These are phyloP conservation scores for Kodamaea restingae DNA, from an alignment of 805 yeast species.

Conservation along the genomic window DNA sequence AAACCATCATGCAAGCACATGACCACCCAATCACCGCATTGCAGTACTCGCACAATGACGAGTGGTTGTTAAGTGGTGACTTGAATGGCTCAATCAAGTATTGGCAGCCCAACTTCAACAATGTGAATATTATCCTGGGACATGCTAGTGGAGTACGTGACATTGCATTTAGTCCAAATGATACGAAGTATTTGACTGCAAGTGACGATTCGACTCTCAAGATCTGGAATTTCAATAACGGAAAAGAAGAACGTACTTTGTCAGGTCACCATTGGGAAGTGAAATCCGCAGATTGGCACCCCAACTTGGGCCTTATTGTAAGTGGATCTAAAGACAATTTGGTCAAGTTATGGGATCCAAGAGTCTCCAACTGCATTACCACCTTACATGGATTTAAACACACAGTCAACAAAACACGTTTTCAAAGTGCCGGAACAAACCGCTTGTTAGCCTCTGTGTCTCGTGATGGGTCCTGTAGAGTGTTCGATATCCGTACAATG, in stretches of 20 bases:
- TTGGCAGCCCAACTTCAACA: constrained; percentile 98
- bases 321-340: constrained; percentile 95
- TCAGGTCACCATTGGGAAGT: constrained; percentile 99
- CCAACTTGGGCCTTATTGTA: constrained; percentile 76
- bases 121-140: constrained; percentile 73
- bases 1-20: constrained; percentile 98
- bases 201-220: constrained; percentile 89
- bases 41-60: constrained; percentile 83
- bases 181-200: constrained; percentile 86
- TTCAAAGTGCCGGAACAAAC: constrained; percentile 77
- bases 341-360: constrained; percentile 94
- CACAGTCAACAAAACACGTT: constrained; percentile 80
- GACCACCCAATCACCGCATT: constrained; percentile 81
- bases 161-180: constrained; percentile 85
- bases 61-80: constrained; percentile 93
- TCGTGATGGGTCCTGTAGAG: constrained; percentile 81
- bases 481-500: constrained; percentile 86
- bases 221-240: constrained; percentile 92
- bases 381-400: constrained; percentile 92
- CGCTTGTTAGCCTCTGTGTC: constrained; percentile 79
- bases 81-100: constrained; percentile 87
- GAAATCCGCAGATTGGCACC: constrained; percentile 96
- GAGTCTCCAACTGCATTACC: constrained; percentile 66
- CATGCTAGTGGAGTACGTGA: constrained; percentile 84
- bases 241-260: constrained; percentile 72